Evolutionary conservation across 2,329 filamentous ascomycete species (phyloP), one percentile per base, ranked within the genome.

Genomic region (Aspergillus sp.): DNA sequence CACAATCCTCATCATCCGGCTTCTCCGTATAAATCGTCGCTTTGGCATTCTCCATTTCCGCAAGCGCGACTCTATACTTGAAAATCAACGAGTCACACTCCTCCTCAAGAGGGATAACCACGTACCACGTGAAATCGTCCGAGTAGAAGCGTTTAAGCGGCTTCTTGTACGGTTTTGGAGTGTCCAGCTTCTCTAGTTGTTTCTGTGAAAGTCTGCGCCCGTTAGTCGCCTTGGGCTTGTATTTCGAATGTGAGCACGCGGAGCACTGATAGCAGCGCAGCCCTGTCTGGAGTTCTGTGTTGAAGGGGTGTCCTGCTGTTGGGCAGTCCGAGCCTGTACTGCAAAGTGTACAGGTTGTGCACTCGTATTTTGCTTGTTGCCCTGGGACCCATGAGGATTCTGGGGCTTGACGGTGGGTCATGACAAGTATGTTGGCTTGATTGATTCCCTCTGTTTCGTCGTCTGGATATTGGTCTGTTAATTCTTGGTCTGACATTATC

Each of bases 51-150:
- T 43, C 13, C 18, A 56, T 24, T 26, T 50, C 47, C 5, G 53
- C 53, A 11, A 56, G 38, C 5, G 47, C 53, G 22, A 56, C 11
- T 39, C 53, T 48, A 24, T 50, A 56, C 47, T 26, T 36, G 26
- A 50, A 22, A 17, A 50, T 47, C 8, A 51, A 30, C 13, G 47
- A 54, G 24, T 24, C 36, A 34, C 43, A 17, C 30, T 53, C n/a
- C 18, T 50, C 47, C 8, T 51, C 53, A 3, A 57, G 15, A 22
- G 58, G 58, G 43, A 60, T 44, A 30, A 57, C 42, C 20, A 60
- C 50, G 41, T 55, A 60, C 54, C 51, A 57, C 18, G 41, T 50
- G 26, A 7, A 11, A 3, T 39, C 18, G 8, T 24, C 11, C 8
- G 26, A 8, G 30, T 43, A 42, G 26, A 49, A 8, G 38, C 26